These are phyloP conservation scores for Diaporthe eres DNA, from an alignment of 2,329 filamentous ascomycete species.

Conservation along the genomic window DNA sequence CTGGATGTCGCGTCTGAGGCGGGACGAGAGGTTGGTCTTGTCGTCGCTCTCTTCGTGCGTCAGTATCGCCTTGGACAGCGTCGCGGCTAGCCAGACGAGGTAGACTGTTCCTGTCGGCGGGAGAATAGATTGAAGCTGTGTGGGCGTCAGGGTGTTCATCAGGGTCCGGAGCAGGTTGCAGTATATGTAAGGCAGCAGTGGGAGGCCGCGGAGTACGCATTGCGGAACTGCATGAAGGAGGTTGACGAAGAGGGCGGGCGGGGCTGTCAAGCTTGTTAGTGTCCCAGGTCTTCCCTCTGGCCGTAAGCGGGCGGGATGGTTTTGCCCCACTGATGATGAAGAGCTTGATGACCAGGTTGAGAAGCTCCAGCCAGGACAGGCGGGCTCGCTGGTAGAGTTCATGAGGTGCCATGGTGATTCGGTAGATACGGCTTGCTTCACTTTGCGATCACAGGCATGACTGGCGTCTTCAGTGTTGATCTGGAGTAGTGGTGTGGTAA, in stretches of 20 bases:
- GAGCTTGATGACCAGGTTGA: not conserved
- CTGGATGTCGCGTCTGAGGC: slow-evolving; percentile 42
- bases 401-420: not conserved
- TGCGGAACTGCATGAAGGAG: slow-evolving; percentile 21
- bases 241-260: not conserved
- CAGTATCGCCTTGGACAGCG: not conserved
- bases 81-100: slow-evolving; percentile 11
- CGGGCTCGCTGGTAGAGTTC: slow-evolving; percentile 10
- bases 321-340: slow-evolving; percentile 3
- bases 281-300: too few species aligned
- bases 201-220: slow-evolving; percentile 22
- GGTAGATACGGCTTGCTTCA: not conserved
- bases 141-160: slow-evolving; percentile 15
- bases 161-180: slow-evolving; percentile 27
- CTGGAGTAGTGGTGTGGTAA: not conserved
- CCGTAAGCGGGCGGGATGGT: not conserved
- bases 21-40: not conserved
- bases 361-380: not conserved
- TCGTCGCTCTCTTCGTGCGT: not conserved
- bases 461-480: not conserved
- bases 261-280: not conserved
- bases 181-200: not conserved
- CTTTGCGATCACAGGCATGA: too few species aligned
- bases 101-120: slow-evolving; percentile 13
- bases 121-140: slow-evolving; percentile 7